Base-by-base conservation (phyloP, 1,284 basidiomycete species). In the Cryptococcus maquisensis region DNA sequence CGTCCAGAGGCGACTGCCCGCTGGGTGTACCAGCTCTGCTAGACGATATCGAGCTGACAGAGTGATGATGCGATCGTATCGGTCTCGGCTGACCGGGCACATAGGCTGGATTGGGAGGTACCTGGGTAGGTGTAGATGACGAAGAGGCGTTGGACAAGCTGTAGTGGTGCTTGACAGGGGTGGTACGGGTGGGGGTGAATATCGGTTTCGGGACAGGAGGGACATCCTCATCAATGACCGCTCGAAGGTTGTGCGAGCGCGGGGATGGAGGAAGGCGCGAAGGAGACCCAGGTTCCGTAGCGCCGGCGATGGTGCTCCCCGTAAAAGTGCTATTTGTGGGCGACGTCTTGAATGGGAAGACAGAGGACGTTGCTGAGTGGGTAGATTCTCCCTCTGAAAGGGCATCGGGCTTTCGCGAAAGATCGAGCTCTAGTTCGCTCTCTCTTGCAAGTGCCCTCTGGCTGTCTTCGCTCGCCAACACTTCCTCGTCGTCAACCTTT, bases 11-110 rank as follows among this genome's bases (percentile, higher is more conserved):
- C 9, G 57, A 52, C 20, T 52, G 57, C 20, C 39, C 43, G 35
- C 36, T 65, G 3, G 67, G 67, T 8, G 66, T 68, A 1, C 47
- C 58, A 7, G 66, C 52, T 43, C 62, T 54, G 1, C 64, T 66
- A 12, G 64, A 67, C 2, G 23, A 40, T 40, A 49, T 52, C 4
- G 66, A 68, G 6, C 56, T 62, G 32, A 66, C 61, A 1, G 67
- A 67, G 12, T 59, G 56, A 47, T 67, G 65, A 6, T 50, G 51
- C 9, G 60, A 55, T 23, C 72, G 60, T 21, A 74, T 62, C 1
- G 72, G 72, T 20, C 72, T 60, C 3, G 68, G 70, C 46, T 73
- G 71, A 40, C 72, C 72, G 4, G 72, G 72, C 2, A 71, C 61
- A 49, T 74, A 74, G 2, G 55, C 58, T 3, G 67, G 60, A 10